Percentiles rank a stretch among this genome's conserved stretches.
Conservation (phyloP, 768 basidiomycete species). For the Dioszegia aurantiaca region DNA sequence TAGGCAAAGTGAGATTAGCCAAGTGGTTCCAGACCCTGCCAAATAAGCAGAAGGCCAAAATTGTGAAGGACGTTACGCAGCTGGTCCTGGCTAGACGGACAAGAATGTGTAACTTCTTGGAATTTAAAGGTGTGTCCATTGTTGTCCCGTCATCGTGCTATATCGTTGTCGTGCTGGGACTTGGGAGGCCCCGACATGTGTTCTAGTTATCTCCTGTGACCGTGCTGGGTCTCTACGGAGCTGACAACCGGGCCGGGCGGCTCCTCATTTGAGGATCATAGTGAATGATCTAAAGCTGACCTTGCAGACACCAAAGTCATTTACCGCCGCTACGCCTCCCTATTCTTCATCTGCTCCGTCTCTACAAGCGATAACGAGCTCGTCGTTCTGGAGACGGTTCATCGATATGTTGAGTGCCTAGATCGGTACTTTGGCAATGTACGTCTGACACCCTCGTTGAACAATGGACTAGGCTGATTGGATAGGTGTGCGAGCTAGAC, state of each 20-base stretch:
- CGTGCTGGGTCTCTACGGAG: too few species aligned
- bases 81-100: conserved; percentile 82
- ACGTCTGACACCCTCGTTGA: conserved; percentile 46
- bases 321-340: conserved; percentile 89
- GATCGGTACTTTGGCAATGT: conserved; percentile 84
- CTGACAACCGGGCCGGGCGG: too few species aligned
- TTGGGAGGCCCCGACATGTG: too few species aligned
- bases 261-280: too few species aligned
- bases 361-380: conserved; percentile 84
- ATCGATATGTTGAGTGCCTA: conserved; percentile 89
- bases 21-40: conserved; percentile 93
- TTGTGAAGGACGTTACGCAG: conserved; percentile 92
- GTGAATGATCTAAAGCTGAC: conserved; percentile 12
- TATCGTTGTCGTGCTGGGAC: too few species aligned
- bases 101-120: conserved; percentile 92
- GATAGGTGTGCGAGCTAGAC: conserved; percentile 70
- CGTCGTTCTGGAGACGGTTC: conserved; percentile 84
- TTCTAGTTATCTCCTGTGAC: too few species aligned
- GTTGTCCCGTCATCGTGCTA: too few species aligned
- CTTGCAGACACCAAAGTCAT: conserved; percentile 76
- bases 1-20: conserved; percentile 87
- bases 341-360: conserved; percentile 92
- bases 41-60: conserved; percentile 77
- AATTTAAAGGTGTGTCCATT: conserved; percentile 78
- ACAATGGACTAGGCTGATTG: conserved; percentile 1